A percentile compares a stretch with the other conserved stretches of the same genome.
Evolutionary conservation across 257 asterid species (phyloP).

Genomic region (Nicotiana tomentosiformis): DNA sequence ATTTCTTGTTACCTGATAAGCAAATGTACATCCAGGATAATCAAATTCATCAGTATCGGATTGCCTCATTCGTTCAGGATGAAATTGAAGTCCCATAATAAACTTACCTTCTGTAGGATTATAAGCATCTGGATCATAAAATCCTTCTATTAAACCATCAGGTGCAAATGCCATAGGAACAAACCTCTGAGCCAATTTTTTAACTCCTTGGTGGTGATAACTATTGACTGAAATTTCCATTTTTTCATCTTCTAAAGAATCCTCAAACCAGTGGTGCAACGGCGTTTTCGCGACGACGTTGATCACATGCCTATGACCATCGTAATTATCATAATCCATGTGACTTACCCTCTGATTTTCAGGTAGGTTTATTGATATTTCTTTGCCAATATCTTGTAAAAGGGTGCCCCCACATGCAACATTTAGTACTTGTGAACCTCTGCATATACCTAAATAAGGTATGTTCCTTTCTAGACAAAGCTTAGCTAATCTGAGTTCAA

Average conservation of each 20-base stretch:
- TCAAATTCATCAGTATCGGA: conserved; percentile 57
- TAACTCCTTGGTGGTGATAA: conserved; percentile 89
- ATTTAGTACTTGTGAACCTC: conserved; percentile 81
- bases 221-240: conserved; percentile 68
- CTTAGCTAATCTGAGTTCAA: conserved; percentile 65
- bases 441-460: conserved; percentile 79
- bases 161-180: conserved; percentile 85
- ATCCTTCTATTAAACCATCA: conserved; percentile 78
- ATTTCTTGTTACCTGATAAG: conserved; percentile 20
- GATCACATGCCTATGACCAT: conserved; percentile 60
- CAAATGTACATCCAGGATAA: conserved; percentile 63
- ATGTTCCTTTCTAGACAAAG: conserved; percentile 80
- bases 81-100: conserved; percentile 89
- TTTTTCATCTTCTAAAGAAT: conserved; percentile 36
- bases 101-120: conserved; percentile 74
- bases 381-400: conserved; percentile 65
- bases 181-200: conserved; percentile 66
- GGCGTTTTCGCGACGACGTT: conserved; percentile 55
- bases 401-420: conserved; percentile 91
- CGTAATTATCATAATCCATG: conserved; percentile 70
- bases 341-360: conserved; percentile 34
- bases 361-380: conserved; percentile 23
- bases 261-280: conserved; percentile 60
- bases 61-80: conserved; percentile 78
- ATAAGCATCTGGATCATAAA: conserved; percentile 76